Evolutionary conservation across 176 grass and related monocot genomes (phyloP), one percentile per base, ranked within the genome.

Genomic region (Thalia dealbata): DNA sequence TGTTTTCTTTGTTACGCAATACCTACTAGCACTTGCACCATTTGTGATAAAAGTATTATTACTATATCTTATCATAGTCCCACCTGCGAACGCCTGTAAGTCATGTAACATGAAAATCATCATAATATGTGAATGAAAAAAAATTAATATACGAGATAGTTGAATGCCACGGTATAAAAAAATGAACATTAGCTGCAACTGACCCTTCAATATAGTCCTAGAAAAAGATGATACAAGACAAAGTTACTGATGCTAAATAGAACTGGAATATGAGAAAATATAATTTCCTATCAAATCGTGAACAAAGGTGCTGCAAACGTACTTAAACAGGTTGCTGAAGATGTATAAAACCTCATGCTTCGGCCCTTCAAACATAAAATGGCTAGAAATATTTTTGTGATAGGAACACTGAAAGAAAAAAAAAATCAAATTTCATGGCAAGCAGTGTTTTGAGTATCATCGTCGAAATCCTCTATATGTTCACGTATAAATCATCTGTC

Each of bases 1-100:
- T 68, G 35, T 44, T 68, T 68, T 68, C 65, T 44, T 68, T 44
- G 35, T 43, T 6, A 68, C 16, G 65, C 21, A 44, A 68, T 18
- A 68, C 14, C 4, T 12, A 44, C 38, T 35, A 68, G 11, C 18
- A 45, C 24, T 14, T 63, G 10, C 23, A 63, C 61, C 61, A 63
- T 10, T 63, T 1, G 15, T 63, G 61, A 28, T 13, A 63, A 24
- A 13, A 63, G 11, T 3, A 14, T 68, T 3, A 14, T 68, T 68
- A 22, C 27, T 19, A 68, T 32, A 68, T 68, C 44, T 68, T 22
- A 45, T 16, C 65, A 68, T 45, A 44, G 12, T 14, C n/a, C 19
- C 38, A 22, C 19, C 19, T n/a, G 21, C 18, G 23, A 68, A 68
- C 13, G 18, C 65, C 65, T 68, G 38, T 41, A 68, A 68, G 7